Percentiles rank a stretch among this genome's conserved stretches.
Conservation (phyloP, 2,329 filamentous ascomycete genomes). For the Atkinsonella hypoxylon region DNA sequence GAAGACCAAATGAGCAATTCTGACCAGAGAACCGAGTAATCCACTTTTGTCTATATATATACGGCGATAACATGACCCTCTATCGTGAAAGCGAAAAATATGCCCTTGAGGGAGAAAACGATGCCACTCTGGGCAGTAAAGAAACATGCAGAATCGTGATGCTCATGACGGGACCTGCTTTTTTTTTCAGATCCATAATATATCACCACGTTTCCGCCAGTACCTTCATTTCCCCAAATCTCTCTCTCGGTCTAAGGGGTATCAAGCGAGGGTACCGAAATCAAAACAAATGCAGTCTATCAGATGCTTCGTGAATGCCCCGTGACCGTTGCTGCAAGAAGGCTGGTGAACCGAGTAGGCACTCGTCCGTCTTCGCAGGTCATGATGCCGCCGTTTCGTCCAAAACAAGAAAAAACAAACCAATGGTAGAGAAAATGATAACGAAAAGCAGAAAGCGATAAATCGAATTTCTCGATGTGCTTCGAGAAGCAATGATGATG, state of each 20-base stretch:
- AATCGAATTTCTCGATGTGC: background rate
- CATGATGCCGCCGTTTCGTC: slow-evolving; percentile 31
- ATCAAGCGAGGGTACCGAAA: slow-evolving; percentile 32
- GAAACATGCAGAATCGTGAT: slow-evolving; percentile 26
- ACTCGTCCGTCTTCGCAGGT: slow-evolving; percentile 24
- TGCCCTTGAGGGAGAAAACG: slow-evolving; percentile 18
- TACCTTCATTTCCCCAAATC: slow-evolving; percentile 25
- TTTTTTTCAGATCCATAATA: slow-evolving; percentile 17
- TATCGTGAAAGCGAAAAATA: slow-evolving; percentile 30
- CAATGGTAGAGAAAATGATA: slow-evolving; percentile 4
- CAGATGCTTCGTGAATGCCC: slow-evolving; percentile 31
- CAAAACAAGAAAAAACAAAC: slow-evolving; percentile 13
- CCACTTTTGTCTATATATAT: slow-evolving; percentile 52
- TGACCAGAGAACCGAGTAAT: slow-evolving; percentile 49
- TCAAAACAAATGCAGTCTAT: slow-evolving; percentile 33
- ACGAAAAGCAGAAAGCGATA: slow-evolving; percentile 9
- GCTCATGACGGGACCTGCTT: slow-evolving; percentile 12
- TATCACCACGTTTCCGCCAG: slow-evolving; percentile 25
- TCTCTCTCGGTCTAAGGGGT: slow-evolving; percentile 32
- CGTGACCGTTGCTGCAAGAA: slow-evolving; percentile 24
- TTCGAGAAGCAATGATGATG: background rate
- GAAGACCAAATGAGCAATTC: slow-evolving; percentile 22
- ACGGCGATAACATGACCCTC: slow-evolving; percentile 34
- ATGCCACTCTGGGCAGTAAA: slow-evolving; percentile 24
- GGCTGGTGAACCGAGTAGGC: slow-evolving; percentile 19